These are phyloP conservation scores for Rhynchospora pubera DNA, from an alignment of 176 grass and related monocot species.

Conservation along the genomic window DNA sequence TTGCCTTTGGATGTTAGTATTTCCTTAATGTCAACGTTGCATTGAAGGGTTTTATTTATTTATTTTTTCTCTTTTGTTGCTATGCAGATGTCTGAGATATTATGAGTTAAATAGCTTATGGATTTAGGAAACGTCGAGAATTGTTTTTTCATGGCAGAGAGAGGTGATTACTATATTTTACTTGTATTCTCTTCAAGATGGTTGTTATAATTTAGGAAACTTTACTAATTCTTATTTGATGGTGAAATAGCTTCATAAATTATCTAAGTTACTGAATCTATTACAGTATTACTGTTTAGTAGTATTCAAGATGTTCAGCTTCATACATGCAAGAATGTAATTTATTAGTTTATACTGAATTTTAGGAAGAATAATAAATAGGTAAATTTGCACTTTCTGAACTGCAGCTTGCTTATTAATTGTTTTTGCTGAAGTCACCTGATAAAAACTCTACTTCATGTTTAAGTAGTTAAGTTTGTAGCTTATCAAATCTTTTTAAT, in stretches of 20 bases:
- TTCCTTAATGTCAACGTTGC: background rate
- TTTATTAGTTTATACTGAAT: background rate
- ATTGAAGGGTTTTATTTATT: background rate
- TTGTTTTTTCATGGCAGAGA: background rate
- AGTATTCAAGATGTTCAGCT: background rate
- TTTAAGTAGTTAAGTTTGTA: background rate
- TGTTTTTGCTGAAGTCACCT: background rate
- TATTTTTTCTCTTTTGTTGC: background rate
- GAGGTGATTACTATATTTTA: background rate
- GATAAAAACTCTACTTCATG: background rate
- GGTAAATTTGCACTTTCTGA: background rate
- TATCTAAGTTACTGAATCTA: background rate
- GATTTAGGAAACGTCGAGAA: background rate
- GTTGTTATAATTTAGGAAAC: background rate
- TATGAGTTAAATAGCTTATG: conserved; percentile 23
- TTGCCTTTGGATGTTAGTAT: background rate
- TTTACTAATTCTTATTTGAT: background rate
- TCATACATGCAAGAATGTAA: background rate
- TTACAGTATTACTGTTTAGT: too few relatives aligned
- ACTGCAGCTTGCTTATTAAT: background rate
- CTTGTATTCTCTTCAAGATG: background rate
- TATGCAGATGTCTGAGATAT: conserved; percentile 81
- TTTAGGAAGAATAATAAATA: background rate
- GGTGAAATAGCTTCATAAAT: background rate
- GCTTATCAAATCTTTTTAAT: background rate